A percentile compares a stretch with the other conserved stretches of the same genome.
Conservation (phyloP, 768 basidiomycete genomes). For the Arthromyces matolae region DNA sequence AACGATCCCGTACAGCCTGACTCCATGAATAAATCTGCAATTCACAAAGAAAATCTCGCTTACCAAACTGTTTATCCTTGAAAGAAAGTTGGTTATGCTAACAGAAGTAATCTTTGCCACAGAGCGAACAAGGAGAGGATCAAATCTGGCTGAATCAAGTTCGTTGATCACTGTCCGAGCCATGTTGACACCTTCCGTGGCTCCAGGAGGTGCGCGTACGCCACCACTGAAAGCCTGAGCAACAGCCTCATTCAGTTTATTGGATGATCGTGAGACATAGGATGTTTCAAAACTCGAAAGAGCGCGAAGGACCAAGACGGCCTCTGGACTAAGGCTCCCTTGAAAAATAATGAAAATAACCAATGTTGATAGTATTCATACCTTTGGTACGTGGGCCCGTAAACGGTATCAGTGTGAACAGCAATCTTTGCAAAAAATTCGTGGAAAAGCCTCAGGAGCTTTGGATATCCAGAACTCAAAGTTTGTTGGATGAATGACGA, state of each 20-base stretch:
- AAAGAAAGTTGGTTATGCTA: conserved; percentile 65
- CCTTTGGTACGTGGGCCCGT: conserved; percentile 84
- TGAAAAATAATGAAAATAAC: conserved; percentile 3
- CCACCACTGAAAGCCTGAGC: conserved; percentile 75
- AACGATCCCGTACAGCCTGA: conserved; percentile 76
- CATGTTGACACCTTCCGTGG: conserved; percentile 72
- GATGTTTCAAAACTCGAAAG: conserved; percentile 80
- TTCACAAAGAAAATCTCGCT: conserved; percentile 22
- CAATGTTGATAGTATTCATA: conserved; percentile 22
- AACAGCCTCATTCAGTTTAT: conserved; percentile 80
- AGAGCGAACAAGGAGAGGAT: conserved; percentile 78
- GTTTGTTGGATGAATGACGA: conserved; percentile 92
- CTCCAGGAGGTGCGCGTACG: conserved; percentile 62
- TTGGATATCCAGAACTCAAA: conserved; percentile 81
- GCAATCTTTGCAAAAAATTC: conserved; percentile 96
- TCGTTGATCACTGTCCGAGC: conserved; percentile 84
- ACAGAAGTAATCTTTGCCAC: conserved; percentile 72
- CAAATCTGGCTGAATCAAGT: conserved; percentile 88
- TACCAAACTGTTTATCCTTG: conserved; percentile 67
- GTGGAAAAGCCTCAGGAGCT: conserved; percentile 86
- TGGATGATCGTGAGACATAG: conserved; percentile 84
- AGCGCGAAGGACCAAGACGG: conserved; percentile 80
- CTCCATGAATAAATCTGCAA: conserved; percentile 1
- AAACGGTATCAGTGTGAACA: conserved; percentile 92
- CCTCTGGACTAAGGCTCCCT: conserved; percentile 70